Conservation (phyloP, 805 yeast species). For the Sungouiozyma intestinalis region DNA sequence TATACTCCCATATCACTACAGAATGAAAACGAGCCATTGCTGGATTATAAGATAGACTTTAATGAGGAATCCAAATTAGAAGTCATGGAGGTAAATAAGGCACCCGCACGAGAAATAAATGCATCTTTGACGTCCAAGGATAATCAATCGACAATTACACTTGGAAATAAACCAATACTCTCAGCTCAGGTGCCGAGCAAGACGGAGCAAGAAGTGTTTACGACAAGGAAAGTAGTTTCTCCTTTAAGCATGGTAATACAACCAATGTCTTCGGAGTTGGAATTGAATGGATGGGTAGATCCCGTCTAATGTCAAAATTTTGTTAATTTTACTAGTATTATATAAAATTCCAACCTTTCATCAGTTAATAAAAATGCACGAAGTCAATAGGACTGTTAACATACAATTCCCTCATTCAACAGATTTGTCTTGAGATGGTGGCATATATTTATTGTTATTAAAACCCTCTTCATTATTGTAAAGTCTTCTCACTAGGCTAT, state of each 20-base stretch:
- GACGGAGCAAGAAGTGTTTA: not conserved
- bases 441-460: not conserved
- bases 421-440: not conserved
- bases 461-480: constrained; percentile 4
- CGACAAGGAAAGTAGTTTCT: not conserved
- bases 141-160: no score
- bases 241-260: not conserved
- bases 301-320: not conserved
- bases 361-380: not conserved
- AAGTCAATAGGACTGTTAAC: no score
- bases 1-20: constrained; percentile 5
- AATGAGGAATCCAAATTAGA: constrained; percentile 2
- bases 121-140: not conserved
- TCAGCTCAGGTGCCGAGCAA: not conserved
- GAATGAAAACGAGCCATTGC: constrained; percentile 3
- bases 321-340: not conserved
- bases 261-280: not conserved
- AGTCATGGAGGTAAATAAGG: not conserved
- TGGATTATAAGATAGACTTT: constrained; percentile 6
- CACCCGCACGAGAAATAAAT: not conserved
- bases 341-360: not conserved
- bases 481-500: constrained; percentile 12
- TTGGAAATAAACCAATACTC: not conserved
- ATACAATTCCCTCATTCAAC: not conserved
- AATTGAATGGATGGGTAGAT: not conserved